phyloP scores from a whole-genome alignment of 2,329 filamentous ascomycete genomes.

The Massarina eburnea region DNA sequence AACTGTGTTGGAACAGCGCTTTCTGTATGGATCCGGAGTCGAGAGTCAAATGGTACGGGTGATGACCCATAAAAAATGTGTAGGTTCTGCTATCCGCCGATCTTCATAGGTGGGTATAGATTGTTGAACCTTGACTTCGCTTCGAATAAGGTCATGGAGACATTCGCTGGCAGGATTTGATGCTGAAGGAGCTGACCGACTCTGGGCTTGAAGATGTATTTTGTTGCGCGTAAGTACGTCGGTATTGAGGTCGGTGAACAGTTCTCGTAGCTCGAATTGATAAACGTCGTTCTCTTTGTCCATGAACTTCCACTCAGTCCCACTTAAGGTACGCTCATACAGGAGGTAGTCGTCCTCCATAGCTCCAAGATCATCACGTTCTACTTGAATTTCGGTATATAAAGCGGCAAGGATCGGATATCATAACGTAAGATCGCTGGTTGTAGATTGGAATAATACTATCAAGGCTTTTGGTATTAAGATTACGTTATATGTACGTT shows the following conservation, averaged over 20 bases:
- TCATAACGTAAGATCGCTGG: slow-evolving; percentile 2
- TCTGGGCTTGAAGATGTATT: background rate
- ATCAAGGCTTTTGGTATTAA: slow-evolving; percentile 16
- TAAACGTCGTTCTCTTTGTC: slow-evolving; percentile 22
- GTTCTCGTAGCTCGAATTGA: slow-evolving; percentile 14
- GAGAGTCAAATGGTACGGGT: background rate
- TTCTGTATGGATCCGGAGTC: slow-evolving; percentile 5
- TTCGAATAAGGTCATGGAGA: background rate
- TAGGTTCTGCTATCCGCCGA: slow-evolving; percentile 4
- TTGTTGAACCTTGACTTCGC: slow-evolving; percentile 9
- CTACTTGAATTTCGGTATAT: slow-evolving; percentile 11
- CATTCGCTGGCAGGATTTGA: background rate
- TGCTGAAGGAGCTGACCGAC: slow-evolving; percentile 2
- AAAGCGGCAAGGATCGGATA: slow-evolving; percentile 5
- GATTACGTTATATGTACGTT: too few species aligned
- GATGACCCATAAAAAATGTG: background rate
- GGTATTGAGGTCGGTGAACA: background rate
- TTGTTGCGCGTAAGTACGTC: background rate
- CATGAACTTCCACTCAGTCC: slow-evolving; percentile 20
- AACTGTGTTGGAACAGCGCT: background rate
- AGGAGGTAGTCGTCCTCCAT: slow-evolving; percentile 21
- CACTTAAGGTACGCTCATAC: slow-evolving; percentile 14
- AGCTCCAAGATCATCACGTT: slow-evolving; percentile 15
- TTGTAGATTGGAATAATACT: slow-evolving; percentile 9
- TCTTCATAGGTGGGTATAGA: slow-evolving; percentile 2